phyloP scores from a whole-genome alignment of 345 rosid genomes.

The Durio zibethinus region DNA sequence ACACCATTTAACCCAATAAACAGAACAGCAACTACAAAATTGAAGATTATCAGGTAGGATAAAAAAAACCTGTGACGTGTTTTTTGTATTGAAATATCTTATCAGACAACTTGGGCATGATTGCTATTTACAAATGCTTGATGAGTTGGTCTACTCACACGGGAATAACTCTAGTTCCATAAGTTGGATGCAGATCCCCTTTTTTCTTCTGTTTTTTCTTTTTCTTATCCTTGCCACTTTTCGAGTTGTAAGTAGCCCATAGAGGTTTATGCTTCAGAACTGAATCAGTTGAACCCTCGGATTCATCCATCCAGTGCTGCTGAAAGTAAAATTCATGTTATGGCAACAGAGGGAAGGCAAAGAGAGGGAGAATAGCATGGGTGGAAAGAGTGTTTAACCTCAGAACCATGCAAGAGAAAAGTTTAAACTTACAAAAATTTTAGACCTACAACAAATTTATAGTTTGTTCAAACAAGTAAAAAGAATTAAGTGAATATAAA shows the following conservation, averaged over 20 bases:
- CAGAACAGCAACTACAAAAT: not conserved
- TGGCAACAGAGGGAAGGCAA: not conserved
- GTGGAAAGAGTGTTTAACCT: not conserved
- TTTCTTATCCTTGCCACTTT: constrained; percentile 51
- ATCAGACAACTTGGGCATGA: not conserved
- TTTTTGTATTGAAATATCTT: not conserved
- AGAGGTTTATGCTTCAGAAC: constrained; percentile 90
- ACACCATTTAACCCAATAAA: not conserved
- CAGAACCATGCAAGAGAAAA: not conserved
- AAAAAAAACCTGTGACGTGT: not conserved
- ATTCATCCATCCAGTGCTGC: constrained; percentile 81
- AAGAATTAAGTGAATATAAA: constrained; percentile 10
- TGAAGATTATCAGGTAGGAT: not conserved
- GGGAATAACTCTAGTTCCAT: constrained; percentile 98
- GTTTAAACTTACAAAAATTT: not conserved
- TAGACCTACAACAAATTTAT: constrained; percentile 5
- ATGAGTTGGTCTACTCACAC: constrained; percentile 53
- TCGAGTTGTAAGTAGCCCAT: constrained; percentile 71
- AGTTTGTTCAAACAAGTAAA: not conserved
- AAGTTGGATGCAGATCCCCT: constrained; percentile 79
- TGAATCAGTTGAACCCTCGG: constrained; percentile 72
- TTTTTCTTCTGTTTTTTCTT: constrained; percentile 53
- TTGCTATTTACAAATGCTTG: constrained; percentile 5
- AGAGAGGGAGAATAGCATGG: not conserved
- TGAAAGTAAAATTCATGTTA: constrained; percentile 25